A percentile compares a stretch with the other conserved stretches of the same genome.
phyloP scores from a whole-genome alignment of 1,284 basidiomycete genomes.

The Ceratobasidium sp. region DNA sequence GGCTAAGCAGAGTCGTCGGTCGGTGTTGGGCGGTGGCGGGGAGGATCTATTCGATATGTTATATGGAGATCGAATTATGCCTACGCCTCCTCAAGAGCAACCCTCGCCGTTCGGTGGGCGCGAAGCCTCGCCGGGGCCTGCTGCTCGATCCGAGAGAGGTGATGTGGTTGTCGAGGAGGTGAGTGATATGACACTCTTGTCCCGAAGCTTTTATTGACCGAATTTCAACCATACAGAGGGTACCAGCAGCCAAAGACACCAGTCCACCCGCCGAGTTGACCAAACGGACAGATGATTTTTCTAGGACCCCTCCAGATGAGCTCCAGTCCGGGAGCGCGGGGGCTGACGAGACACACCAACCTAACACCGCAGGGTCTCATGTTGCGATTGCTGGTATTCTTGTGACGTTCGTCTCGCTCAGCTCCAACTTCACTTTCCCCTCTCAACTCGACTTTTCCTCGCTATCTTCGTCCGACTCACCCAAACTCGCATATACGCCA shows the following conservation, averaged over 20 bases:
- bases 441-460: constrained; percentile 45
- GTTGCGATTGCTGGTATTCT: constrained; percentile 40
- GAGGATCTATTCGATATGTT: constrained; percentile 3
- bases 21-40: neutral
- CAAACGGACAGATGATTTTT: too few relatives aligned
- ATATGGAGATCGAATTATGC: neutral
- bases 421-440: constrained; percentile 45
- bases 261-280: too few relatives aligned
- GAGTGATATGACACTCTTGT: neutral
- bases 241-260: neutral
- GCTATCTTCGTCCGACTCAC: constrained; percentile 35
- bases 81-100: neutral
- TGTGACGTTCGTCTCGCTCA: constrained; percentile 36
- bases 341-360: neutral
- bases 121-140: neutral
- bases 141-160: neutral
- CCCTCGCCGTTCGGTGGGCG: neutral
- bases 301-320: neutral
- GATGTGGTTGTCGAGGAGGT: neutral
- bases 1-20: neutral
- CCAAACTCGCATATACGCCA: constrained; percentile 62
- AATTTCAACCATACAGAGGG: neutral
- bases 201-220: neutral
- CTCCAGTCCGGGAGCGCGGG: neutral
- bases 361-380: constrained; percentile 33